Evolutionary conservation across 2,329 filamentous ascomycete species (phyloP).

Genomic region (Talaromyces sp.): DNA sequence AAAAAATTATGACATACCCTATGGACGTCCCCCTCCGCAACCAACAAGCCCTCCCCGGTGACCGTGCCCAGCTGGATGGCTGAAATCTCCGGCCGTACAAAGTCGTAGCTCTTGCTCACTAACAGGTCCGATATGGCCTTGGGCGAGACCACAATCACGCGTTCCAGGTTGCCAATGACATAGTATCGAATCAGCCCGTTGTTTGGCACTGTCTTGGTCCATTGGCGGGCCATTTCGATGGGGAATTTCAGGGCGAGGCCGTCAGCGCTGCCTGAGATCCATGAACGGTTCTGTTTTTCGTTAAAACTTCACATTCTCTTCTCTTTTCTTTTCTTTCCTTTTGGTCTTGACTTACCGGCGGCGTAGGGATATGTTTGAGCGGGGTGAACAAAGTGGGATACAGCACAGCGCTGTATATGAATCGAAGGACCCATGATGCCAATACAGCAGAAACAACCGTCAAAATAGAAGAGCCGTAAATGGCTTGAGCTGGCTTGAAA

Average conservation of each 20-base stretch:
- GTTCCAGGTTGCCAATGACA: conserved; percentile 56
- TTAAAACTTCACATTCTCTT: not conserved
- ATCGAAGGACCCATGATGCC: conserved; percentile 16
- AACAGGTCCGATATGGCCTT: conserved; percentile 66
- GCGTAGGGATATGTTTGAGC: conserved; percentile 50
- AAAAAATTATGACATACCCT: conserved; percentile 45
- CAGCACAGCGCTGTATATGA: conserved; percentile 39
- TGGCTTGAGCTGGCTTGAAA: not conserved
- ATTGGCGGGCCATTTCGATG: conserved; percentile 33
- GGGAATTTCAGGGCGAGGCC: conserved; percentile 33
- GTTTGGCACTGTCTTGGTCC: conserved; percentile 59
- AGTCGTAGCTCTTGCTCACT: conserved; percentile 63
- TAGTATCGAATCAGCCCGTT: conserved; percentile 64
- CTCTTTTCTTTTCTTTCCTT: no score
- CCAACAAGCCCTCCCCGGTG: conserved; percentile 46
- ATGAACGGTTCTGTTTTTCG: conserved; percentile 28
- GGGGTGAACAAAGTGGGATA: conserved; percentile 56
- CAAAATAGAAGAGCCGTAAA: conserved; percentile 18
- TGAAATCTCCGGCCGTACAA: conserved; percentile 55
- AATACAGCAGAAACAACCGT: conserved; percentile 20
- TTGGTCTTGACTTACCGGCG: conserved; percentile 34
- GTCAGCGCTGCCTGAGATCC: conserved; percentile 42
- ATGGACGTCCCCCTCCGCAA: conserved; percentile 89
- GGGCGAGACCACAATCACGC: conserved; percentile 55
- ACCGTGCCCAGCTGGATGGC: conserved; percentile 29